phyloP scores from a whole-genome alignment of 169 alveolate genomes.

The Cyclospora cayetanensis region DNA sequence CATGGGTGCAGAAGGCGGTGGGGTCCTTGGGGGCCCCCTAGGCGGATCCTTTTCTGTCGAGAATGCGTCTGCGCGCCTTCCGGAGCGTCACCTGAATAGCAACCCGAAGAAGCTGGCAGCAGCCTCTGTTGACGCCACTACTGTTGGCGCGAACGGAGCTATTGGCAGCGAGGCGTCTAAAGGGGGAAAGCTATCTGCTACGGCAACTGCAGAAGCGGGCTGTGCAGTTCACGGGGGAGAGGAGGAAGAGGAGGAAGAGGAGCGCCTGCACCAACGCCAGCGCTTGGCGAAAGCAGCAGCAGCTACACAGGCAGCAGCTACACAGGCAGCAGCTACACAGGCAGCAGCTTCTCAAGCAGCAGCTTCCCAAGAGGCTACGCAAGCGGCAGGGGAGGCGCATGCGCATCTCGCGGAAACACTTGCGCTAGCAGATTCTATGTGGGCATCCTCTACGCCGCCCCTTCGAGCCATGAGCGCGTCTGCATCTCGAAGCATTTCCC shows the following conservation, averaged over 20 bases:
- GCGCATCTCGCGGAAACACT: background rate
- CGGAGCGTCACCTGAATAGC: no score
- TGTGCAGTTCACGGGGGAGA: no score
- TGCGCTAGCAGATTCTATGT: background rate
- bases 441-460: background rate
- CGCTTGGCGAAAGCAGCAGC: constrained; percentile 57
- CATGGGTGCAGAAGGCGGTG: no score
- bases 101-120: no score
- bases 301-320: constrained; percentile 53
- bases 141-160: background rate
- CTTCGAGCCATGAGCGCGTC: background rate
- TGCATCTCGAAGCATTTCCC: background rate
- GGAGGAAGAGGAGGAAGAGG: background rate
- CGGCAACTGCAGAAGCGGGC: no score
- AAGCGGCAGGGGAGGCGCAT: background rate
- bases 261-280: constrained; percentile 30
- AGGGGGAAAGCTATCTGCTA: no score
- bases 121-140: background rate
- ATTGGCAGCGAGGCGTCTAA: no score
- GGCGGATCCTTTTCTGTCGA: no score
- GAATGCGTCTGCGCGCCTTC: no score
- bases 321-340: background rate
- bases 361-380: background rate
- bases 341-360: background rate
- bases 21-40: no score